These are phyloP conservation scores for Entrophospora sp. DNA, from an alignment of 192 early-diverging fungal species.

Conservation along the genomic window DNA sequence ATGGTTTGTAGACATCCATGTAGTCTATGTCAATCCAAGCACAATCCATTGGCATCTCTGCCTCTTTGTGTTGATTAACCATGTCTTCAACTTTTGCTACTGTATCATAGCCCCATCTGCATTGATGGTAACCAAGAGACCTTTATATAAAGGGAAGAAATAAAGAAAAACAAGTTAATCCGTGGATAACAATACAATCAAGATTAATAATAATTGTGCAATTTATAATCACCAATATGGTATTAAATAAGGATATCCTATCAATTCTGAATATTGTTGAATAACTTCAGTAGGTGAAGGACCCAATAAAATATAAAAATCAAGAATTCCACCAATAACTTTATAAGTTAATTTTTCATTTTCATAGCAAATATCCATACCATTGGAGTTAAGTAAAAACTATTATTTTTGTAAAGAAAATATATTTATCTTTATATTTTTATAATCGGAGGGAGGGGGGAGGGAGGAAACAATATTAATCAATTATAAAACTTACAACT, in stretches of 20 bases:
- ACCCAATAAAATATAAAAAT: slow-evolving; percentile 57
- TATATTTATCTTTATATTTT: too few species aligned
- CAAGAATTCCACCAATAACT: slow-evolving; percentile 53
- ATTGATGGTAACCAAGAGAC: slow-evolving; percentile 55
- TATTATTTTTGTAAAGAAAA: too few species aligned
- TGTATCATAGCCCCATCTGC: slow-evolving; percentile 52
- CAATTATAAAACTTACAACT: slow-evolving; percentile 21
- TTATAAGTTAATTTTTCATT: slow-evolving; percentile 48
- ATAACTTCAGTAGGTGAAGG: slow-evolving; percentile 37
- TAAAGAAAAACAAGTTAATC: too few species aligned
- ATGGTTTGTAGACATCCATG: slow-evolving; percentile 54
- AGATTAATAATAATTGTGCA: too few species aligned
- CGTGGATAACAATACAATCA: too few species aligned
- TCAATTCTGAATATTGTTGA: slow-evolving; percentile 51
- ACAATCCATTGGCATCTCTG: slow-evolving; percentile 51
- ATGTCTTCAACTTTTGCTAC: slow-evolving; percentile 45
- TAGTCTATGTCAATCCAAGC: slow-evolving; percentile 68
- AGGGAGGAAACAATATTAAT: too few species aligned
- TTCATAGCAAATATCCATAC: slow-evolving; percentile 50
- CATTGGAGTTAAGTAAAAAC: slow-evolving; percentile 36
- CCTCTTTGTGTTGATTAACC: slow-evolving; percentile 43
- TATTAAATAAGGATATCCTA: slow-evolving; percentile 52
- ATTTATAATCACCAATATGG: slow-evolving; percentile 39
- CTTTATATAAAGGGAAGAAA: too few species aligned
- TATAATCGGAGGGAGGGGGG: too few species aligned